Percentiles rank a stretch among this genome's conserved stretches.
Evolutionary conservation across 2,329 filamentous ascomycete species (phyloP).

Genomic region (Venturia effusa): DNA sequence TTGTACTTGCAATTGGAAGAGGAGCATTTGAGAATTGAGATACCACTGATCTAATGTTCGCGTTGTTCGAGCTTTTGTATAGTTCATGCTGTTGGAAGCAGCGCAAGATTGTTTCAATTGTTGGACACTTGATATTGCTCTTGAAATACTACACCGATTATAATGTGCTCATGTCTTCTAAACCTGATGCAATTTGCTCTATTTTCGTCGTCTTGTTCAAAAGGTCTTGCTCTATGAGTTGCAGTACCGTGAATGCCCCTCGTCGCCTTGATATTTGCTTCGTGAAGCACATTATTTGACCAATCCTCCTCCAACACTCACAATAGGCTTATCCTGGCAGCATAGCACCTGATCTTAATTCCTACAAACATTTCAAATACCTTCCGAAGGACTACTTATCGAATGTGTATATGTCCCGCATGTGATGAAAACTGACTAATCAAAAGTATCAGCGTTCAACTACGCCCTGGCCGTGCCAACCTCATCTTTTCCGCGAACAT

Average conservation of each 20-base stretch:
- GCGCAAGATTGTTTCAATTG: too few species aligned
- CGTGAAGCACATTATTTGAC: neutral
- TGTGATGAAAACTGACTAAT: too few species aligned
- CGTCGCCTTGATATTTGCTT: neutral
- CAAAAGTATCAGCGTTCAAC: neutral
- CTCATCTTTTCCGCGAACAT: neutral
- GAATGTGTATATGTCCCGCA: too few species aligned
- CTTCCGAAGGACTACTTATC: too few species aligned
- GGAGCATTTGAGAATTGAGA: constrained; percentile 28
- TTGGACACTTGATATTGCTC: too few species aligned
- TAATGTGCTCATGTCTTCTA: neutral
- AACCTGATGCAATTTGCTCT: neutral
- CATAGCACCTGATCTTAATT: too few species aligned
- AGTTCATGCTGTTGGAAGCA: neutral
- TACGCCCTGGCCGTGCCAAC: neutral
- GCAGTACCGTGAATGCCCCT: neutral
- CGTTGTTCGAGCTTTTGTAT: neutral
- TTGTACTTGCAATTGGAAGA: constrained; percentile 47
- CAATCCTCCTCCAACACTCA: neutral
- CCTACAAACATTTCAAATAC: too few species aligned
- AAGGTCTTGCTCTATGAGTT: neutral
- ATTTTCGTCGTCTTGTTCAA: neutral
- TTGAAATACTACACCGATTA: too few species aligned
- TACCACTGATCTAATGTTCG: neutral
- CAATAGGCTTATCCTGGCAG: neutral